These are phyloP conservation scores for Boletus bicolor DNA, from an alignment of 768 basidiomycete genomes.

Conservation along the genomic window DNA sequence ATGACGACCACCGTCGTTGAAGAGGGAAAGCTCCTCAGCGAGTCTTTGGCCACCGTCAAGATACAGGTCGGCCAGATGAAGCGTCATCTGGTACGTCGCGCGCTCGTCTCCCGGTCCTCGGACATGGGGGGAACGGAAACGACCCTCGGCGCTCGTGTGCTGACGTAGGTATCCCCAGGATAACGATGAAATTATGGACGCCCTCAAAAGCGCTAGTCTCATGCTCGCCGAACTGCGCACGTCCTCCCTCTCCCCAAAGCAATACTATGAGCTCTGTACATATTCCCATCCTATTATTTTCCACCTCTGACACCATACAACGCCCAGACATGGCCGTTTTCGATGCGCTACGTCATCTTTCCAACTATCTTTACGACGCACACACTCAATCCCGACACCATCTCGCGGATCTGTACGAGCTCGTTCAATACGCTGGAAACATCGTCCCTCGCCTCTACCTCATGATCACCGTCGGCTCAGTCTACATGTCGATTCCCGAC, in stretches of 20 bases:
- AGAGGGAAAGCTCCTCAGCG: slow-evolving; percentile 82
- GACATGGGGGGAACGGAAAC: background rate
- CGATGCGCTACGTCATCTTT: slow-evolving; percentile 91
- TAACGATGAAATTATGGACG: slow-evolving; percentile 97
- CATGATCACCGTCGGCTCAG: slow-evolving; percentile 99
- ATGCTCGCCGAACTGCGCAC: slow-evolving; percentile 97
- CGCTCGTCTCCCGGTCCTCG: background rate
- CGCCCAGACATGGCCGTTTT: slow-evolving; percentile 93
- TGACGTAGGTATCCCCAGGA: slow-evolving; percentile 49
- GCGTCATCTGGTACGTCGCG: slow-evolving; percentile 71
- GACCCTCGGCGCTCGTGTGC: background rate
- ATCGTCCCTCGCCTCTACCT: slow-evolving; percentile 93
- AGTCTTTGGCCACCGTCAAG: slow-evolving; percentile 83
- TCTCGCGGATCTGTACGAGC: slow-evolving; percentile 96
- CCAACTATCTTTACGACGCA: slow-evolving; percentile 95
- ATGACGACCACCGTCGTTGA: slow-evolving; percentile 44
- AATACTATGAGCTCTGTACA: slow-evolving; percentile 97
- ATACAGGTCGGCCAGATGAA: slow-evolving; percentile 95
- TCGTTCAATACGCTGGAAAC: slow-evolving; percentile 99
- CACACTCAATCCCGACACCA: slow-evolving; percentile 91
- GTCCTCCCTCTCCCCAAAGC: slow-evolving; percentile 89
- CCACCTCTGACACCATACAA: background rate
- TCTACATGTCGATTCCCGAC: slow-evolving; percentile 98
- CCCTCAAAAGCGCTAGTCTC: slow-evolving; percentile 91
- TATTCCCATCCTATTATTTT: background rate